phyloP scores from a whole-genome alignment of 2,329 filamentous ascomycete genomes.

The Colletotrichum echinochloae region DNA sequence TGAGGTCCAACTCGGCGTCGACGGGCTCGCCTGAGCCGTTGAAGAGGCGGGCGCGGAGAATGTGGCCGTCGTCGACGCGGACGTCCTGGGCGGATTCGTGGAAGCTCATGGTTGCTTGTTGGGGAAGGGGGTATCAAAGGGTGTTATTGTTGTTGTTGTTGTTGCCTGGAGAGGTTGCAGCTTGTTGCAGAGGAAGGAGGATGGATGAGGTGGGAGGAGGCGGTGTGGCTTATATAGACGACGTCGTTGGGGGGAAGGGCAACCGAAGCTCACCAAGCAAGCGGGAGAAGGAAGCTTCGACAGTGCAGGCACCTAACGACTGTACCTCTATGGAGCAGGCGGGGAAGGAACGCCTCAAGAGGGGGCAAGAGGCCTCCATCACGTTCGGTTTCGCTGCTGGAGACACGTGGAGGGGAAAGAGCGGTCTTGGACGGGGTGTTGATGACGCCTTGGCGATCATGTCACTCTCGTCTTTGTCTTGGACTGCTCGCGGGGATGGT shows the following conservation, averaged over 20 bases:
- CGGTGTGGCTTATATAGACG: constrained; percentile 12
- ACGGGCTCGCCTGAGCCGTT: constrained; percentile 56
- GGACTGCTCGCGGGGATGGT: neutral
- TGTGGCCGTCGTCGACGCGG: constrained; percentile 61
- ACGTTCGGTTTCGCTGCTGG: neutral
- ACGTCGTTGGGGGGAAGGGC: neutral
- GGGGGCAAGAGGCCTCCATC: constrained; percentile 35
- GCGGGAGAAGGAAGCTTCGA: neutral
- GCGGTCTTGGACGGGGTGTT: constrained; percentile 29
- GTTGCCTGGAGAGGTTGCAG: neutral
- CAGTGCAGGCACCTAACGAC: too few relatives aligned
- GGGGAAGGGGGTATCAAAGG: neutral
- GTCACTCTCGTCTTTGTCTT: constrained; percentile 15
- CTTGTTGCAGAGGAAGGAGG: neutral
- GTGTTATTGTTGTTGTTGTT: neutral
- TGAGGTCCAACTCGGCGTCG: constrained; percentile 61
- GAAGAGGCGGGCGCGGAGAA: constrained; percentile 58
- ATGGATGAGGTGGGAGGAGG: constrained; percentile 3
- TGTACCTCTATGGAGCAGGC: neutral
- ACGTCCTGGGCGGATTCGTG: constrained; percentile 60
- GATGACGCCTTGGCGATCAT: constrained; percentile 25
- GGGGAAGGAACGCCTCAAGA: neutral
- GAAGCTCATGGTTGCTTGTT: constrained; percentile 59
- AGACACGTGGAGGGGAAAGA: constrained; percentile 38
- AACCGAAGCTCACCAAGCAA: too few relatives aligned